Evolutionary conservation across 345 rosid species (phyloP).

Genomic region (Balakata baccata): DNA sequence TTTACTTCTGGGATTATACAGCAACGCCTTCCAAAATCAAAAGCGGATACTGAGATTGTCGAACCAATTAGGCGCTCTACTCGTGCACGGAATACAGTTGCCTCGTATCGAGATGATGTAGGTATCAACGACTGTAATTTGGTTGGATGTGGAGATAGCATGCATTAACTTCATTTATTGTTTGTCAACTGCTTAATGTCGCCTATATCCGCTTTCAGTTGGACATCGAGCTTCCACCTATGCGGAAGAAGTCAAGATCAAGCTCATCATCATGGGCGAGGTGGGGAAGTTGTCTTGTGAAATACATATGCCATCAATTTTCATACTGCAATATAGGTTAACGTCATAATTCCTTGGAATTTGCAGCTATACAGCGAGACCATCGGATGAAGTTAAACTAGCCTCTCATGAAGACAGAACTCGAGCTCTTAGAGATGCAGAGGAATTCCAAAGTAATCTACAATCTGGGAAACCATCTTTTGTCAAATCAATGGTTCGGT

Average conservation of each 20-base stretch:
- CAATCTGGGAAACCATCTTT: constrained; percentile 46
- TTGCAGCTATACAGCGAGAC: constrained; percentile 48
- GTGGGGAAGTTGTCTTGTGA: constrained; percentile 19
- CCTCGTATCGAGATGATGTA: constrained; percentile 46
- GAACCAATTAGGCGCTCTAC: constrained; percentile 61
- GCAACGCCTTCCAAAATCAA: constrained; percentile 33
- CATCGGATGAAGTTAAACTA: constrained; percentile 41
- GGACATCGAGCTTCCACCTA: constrained; percentile 18
- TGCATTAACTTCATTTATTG: not conserved
- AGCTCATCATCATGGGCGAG: constrained; percentile 36
- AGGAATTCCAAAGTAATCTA: constrained; percentile 38
- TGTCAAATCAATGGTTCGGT: constrained; percentile 64
- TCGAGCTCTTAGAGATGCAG: constrained; percentile 39
- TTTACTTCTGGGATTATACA: not conserved
- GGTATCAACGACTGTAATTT: constrained; percentile 6
- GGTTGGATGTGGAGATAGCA: not conserved
- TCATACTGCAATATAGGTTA: not conserved
- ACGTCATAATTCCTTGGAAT: not conserved
- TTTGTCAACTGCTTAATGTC: not conserved
- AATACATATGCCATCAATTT: not conserved
- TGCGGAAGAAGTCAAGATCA: constrained; percentile 28
- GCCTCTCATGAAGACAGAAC: constrained; percentile 47
- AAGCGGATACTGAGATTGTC: constrained; percentile 4
- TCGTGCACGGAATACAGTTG: constrained; percentile 37
- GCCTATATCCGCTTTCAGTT: constrained; percentile 22